Evolutionary conservation across 2,329 filamentous ascomycete species (phyloP).

Genomic region (Trichoderma sp.): DNA sequence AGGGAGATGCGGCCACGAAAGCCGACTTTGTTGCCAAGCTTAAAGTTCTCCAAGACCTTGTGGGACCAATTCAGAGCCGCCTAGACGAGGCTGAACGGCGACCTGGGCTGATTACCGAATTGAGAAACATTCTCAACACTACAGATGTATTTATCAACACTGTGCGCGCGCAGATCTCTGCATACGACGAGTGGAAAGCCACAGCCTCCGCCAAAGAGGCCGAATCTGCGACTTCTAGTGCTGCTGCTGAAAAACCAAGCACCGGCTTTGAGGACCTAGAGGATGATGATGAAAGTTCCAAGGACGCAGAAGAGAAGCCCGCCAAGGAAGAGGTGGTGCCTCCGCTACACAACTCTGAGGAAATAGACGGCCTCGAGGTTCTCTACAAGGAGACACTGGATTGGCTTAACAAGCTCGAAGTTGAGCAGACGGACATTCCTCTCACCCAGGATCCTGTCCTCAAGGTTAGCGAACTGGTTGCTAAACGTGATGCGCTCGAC

Average conservation of each 20-base stretch:
- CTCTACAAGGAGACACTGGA: constrained; percentile 61
- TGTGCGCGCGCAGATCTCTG: constrained; percentile 69
- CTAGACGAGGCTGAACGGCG: constrained; percentile 71
- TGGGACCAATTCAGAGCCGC: constrained; percentile 74
- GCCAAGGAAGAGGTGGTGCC: constrained; percentile 55
- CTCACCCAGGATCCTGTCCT: constrained; percentile 74
- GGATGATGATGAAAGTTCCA: constrained; percentile 59
- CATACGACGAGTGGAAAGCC: constrained; percentile 64
- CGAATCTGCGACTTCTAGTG: constrained; percentile 44
- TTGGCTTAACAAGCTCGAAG: constrained; percentile 76
- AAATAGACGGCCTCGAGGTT: constrained; percentile 66
- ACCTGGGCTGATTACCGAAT: constrained; percentile 65
- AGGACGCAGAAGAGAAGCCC: constrained; percentile 48
- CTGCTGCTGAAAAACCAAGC: constrained; percentile 50
- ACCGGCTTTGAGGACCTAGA: constrained; percentile 75
- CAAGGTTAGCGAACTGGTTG: constrained; percentile 68
- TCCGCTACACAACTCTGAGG: constrained; percentile 70
- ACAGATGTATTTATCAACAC: constrained; percentile 69
- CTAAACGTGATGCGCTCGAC: constrained; percentile 69
- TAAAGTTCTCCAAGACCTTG: constrained; percentile 74
- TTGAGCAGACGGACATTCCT: constrained; percentile 69
- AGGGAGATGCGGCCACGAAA: constrained; percentile 73
- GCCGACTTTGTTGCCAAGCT: constrained; percentile 75
- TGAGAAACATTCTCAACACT: constrained; percentile 71
- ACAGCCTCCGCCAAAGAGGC: constrained; percentile 49